Conservation (phyloP, 202 grass and related monocot species). For the Tripidium arundinaceum region DNA sequence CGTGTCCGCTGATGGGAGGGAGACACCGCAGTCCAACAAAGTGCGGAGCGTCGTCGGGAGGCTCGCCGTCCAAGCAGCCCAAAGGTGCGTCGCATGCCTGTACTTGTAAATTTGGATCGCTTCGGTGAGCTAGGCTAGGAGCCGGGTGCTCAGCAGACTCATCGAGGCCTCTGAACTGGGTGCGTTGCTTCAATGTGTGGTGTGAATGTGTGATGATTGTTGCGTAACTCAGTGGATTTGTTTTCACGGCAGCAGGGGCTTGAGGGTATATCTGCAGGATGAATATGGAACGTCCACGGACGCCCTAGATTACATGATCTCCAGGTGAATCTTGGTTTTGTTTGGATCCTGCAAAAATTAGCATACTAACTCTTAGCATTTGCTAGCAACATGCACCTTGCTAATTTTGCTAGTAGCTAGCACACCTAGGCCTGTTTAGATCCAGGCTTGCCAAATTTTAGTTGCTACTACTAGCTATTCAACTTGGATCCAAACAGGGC, state of each 20-base stretch:
- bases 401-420: neutral
- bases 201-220: neutral
- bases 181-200: neutral
- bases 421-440: neutral
- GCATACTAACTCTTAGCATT: neutral
- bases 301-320: conserved; percentile 79
- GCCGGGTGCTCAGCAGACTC: neutral
- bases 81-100: conserved; percentile 35
- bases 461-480: neutral
- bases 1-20: conserved; percentile 47
- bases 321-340: conserved; percentile 39
- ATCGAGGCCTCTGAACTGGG: neutral
- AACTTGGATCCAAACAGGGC: neutral
- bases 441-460: neutral
- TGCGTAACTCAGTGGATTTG: neutral
- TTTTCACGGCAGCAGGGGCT: conserved; percentile 58
- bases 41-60: conserved; percentile 67
- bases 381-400: neutral
- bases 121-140: neutral
- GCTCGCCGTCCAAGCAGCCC: conserved; percentile 67
- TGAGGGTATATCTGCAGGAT: conserved; percentile 84
- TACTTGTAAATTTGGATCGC: neutral
- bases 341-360: neutral
- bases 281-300: conserved; percentile 75
- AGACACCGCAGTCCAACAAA: conserved; percentile 78